Base-by-base conservation (phyloP, 805 yeast species). In the Ogataea kodamae region DNA sequence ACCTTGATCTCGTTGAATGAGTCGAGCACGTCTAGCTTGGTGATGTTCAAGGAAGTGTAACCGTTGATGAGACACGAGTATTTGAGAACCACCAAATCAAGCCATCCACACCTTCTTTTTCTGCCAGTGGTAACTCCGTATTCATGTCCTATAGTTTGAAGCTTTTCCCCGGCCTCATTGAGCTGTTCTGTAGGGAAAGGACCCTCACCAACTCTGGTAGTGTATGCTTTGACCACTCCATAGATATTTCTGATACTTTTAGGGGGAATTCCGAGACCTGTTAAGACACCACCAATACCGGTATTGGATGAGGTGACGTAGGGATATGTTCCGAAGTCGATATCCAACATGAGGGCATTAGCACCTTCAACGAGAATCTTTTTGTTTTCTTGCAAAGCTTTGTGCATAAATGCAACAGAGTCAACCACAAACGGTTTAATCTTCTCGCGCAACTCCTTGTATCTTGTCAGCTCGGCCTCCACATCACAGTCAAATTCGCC, bases 71-170 rank as follows among this genome's bases (percentile, higher is more conserved):
- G 64, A 38, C 88, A 78, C 22, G 97, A 87, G 67, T 92, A 90
- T 62, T 83, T 85, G 62, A 92, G 69, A 17, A 92, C 96, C 15
- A 92, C 97, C 52, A 92, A 70, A 65, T 92, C 98, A 57, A 92
- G 78, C 98, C 98, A 92, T 38, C 98, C 98, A 64, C 98, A 92
- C 67, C 98, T 81, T 72, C 98, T 84, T 74, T 89, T 88, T 69
- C 98, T 81, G 49, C 98, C 98, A 22, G 98, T 92, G 45, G 98
- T 92, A 50, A 92, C 98, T 65, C 98, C 98, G 54, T 59, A 85
- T 66, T 92, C 98, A 39, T 89, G 95, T 54, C 98, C 98, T 44
- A 92, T 85, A 26, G 71, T 65, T 63, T 92, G 98, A 57, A 92
- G 71, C 47, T 77, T 76, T 53, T 84, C 95, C 55, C 98, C 98